Base-by-base conservation (phyloP, 2,329 filamentous ascomycete species). In the Colletotrichum orbiculare region DNA sequence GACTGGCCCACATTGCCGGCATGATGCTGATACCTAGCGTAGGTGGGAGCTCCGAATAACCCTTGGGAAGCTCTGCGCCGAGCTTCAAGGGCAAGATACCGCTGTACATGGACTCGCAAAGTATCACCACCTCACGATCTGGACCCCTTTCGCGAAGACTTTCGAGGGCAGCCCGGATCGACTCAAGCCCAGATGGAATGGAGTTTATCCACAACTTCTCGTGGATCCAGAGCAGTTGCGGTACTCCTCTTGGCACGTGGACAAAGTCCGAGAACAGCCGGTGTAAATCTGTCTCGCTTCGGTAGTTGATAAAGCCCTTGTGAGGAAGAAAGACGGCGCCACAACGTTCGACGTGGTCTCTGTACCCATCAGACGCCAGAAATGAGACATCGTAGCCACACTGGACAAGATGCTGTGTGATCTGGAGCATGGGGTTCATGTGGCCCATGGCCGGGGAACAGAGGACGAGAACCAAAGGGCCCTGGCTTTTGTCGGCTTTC, bases 21-120 rank as follows among this genome's bases (percentile, higher is more conserved):
- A 77, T 71, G 10, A 78, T 70, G 48, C 78, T 76, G 34, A 84
- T 71, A 13, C 75, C 79, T 58, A 85, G 72, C 13, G 73, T 73
- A 41, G 71, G 72, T 25, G 72, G 78, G 38, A 72, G 72, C 39
- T 59, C 72, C 64, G 61, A 69, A 68, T 71, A 83, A 25, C 71
- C 81, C 69, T 67, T 71, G 15, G 71, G 80, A 60, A 76, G 73
- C 4, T 78, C 74, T 1, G 75, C 77, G 5, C 80, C 79, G 25
- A 75, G 70, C 1, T 69, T 67, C 48, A 81, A 75, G 0, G 82
- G 79, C 1, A 77, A 65, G 13, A 73, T 68, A 1, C 79, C 81
- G 54, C 75, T 71, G 46, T 76, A 78, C 3, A 74, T 69, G 3
- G 73, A 70, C 67, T 85, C 83, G 47, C 73, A 73, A 25, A 85